Conservation (phyloP, 768 basidiomycete species). For the Trametes punicea region DNA sequence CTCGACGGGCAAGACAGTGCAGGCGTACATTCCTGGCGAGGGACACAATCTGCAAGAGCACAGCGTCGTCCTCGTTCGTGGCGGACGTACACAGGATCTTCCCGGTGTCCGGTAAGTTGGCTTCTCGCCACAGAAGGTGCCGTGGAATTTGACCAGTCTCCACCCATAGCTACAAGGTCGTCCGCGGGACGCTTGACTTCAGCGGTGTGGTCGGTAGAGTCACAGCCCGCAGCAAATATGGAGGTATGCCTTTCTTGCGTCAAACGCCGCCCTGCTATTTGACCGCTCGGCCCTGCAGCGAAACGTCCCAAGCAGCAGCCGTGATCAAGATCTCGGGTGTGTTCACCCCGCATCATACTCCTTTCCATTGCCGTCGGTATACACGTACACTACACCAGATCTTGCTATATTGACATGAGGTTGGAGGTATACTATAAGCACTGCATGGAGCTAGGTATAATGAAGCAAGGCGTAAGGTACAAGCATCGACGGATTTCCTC, state of each 20-base stretch:
- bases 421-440: background rate
- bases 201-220: conserved; percentile 83
- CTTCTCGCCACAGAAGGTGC: background rate
- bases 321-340: background rate
- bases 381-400: conserved; percentile 8
- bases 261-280: conserved; percentile 29
- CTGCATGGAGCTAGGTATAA: background rate
- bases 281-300: conserved; percentile 34
- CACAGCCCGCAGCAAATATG: conserved; percentile 87
- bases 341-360: background rate
- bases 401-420: conserved; percentile 1
- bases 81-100: conserved; percentile 95
- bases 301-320: conserved; percentile 85
- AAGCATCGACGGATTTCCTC: background rate
- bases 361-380: conserved; percentile 3
- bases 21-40: conserved; percentile 95
- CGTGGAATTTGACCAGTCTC: background rate
- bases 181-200: conserved; percentile 90
- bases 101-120: conserved; percentile 85
- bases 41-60: conserved; percentile 99
- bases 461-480: background rate
- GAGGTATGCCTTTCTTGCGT: conserved; percentile 48
- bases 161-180: conserved; percentile 79
- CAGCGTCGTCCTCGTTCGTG: conserved; percentile 90
- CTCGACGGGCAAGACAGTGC: conserved; percentile 80